phyloP scores from a whole-genome alignment of 192 early-diverging fungal genomes.

The Linnemannia hyalina region DNA sequence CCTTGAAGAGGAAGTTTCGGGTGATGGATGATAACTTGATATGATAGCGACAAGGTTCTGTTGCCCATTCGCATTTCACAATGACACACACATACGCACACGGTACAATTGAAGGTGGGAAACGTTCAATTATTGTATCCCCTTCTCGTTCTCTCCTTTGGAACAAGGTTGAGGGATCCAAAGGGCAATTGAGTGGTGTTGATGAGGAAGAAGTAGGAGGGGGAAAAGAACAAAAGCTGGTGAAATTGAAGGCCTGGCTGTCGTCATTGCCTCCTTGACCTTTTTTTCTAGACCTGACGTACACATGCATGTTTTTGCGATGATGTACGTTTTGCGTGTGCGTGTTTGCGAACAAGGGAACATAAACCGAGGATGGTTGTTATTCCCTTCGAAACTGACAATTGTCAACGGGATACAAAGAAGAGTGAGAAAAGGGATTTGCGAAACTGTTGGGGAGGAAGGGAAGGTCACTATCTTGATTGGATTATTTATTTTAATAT shows the following conservation, averaged over 20 bases:
- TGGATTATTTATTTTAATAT: background rate
- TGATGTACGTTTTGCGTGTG: background rate
- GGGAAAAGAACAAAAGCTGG: background rate
- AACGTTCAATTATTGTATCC: background rate
- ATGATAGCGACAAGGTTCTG: background rate
- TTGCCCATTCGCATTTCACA: background rate
- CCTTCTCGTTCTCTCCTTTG: background rate
- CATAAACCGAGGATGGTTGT: background rate
- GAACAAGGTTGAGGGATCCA: background rate
- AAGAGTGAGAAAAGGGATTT: background rate
- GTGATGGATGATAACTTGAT: background rate
- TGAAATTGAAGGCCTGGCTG: background rate
- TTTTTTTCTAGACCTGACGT: background rate
- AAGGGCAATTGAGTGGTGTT: background rate
- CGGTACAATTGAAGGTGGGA: background rate
- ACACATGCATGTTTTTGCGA: background rate
- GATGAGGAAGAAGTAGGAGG: background rate
- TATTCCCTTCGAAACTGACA: background rate
- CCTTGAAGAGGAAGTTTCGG: background rate
- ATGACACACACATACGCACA: background rate
- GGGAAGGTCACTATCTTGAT: background rate
- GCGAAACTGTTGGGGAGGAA: background rate
- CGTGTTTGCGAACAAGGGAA: background rate
- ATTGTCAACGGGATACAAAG: background rate
- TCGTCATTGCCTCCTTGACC: conserved; percentile 7